Percentiles rank a stretch among this genome's conserved stretches.
Conservation (phyloP, 768 basidiomycete genomes). For the Gymnopilus junonius region DNA sequence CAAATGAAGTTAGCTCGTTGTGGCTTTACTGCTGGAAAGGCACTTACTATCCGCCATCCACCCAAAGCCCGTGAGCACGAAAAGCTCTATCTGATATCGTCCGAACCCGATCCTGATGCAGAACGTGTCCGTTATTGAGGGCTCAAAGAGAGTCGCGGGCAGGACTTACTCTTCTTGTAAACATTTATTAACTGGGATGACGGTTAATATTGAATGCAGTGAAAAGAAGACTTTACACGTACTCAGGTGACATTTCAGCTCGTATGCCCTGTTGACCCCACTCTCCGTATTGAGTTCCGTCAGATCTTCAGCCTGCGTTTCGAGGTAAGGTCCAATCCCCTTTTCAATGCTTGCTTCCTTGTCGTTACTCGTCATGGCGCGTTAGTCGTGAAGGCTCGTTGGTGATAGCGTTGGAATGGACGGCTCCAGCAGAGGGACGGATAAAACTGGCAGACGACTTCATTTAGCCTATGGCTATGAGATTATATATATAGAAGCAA, state of each 20-base stretch:
- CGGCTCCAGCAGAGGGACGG: not conserved
- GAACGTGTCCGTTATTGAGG: not conserved
- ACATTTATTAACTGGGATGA: not conserved
- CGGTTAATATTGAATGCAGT: not conserved
- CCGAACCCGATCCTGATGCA: not conserved
- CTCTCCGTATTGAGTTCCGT: conserved; percentile 1
- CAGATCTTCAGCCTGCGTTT: not conserved
- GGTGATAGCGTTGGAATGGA: not conserved
- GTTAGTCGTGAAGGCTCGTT: not conserved
- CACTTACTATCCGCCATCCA: conserved; percentile 1
- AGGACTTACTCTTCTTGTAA: not conserved
- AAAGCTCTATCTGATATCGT: conserved; percentile 1
- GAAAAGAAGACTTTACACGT: not conserved
- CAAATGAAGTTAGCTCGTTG: not conserved
- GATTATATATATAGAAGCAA: not conserved
- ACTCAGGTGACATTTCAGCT: not conserved
- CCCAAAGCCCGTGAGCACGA: not conserved
- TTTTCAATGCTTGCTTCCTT: conserved; percentile 2
- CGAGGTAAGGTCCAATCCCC: not conserved
- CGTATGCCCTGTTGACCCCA: not conserved
- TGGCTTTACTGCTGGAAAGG: not conserved
- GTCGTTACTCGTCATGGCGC: not conserved
- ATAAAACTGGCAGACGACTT: not conserved
- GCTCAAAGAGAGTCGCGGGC: not conserved
- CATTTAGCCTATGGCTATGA: not conserved